Evolutionary conservation across 805 yeast genomes (phyloP).

Genomic region (Metschnikowia bowlesiae): DNA sequence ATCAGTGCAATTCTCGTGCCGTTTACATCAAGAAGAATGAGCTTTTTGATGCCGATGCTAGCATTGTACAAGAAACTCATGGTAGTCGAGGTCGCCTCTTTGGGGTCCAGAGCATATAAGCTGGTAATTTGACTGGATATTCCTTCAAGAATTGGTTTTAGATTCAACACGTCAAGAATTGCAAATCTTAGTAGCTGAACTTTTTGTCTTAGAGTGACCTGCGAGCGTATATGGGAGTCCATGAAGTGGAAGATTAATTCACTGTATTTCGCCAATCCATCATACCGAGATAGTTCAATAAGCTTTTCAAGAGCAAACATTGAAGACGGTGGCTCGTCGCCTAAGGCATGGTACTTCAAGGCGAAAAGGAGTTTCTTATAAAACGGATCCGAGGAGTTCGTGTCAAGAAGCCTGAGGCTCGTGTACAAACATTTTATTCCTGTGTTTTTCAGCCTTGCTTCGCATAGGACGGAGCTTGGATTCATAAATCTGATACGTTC

Average conservation of each 20-base stretch:
- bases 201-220: constrained; percentile 6
- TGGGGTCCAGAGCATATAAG: neutral
- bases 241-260: neutral
- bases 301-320: constrained; percentile 3
- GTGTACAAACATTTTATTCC: constrained; percentile 6
- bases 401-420: constrained; percentile 7
- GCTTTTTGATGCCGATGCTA: neutral
- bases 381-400: constrained; percentile 4
- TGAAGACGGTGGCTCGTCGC: constrained; percentile 5
- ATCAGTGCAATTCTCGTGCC: neutral
- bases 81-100: neutral
- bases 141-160: neutral
- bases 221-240: constrained; percentile 1
- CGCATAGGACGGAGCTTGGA: constrained; percentile 12
- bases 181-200: constrained; percentile 1
- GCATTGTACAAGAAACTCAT: neutral
- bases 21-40: neutral
- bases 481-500: constrained; percentile 18
- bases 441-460: neutral
- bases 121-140: neutral
- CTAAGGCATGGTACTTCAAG: constrained; percentile 8
- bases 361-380: constrained; percentile 8
- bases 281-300: constrained; percentile 1
- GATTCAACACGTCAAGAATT: neutral
- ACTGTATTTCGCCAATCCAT: constrained; percentile 1